A percentile compares a stretch with the other conserved stretches of the same genome.
These are phyloP conservation scores for Fusarium agapanthi DNA, from an alignment of 2,329 filamentous ascomycete genomes.

Conservation along the genomic window DNA sequence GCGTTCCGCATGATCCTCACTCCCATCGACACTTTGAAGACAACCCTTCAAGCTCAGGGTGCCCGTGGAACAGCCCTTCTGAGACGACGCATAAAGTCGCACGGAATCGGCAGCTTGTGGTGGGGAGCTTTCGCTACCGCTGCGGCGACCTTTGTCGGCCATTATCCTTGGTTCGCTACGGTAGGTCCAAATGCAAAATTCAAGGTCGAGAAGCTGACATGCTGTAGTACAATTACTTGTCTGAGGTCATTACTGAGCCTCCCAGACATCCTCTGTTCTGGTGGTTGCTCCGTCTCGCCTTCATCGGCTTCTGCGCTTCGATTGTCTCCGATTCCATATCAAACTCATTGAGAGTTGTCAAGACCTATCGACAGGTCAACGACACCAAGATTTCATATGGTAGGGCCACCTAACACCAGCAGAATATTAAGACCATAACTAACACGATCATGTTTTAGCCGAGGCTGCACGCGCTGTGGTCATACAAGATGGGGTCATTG, in stretches of 20 bases:
- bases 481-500: slow-evolving; percentile 51
- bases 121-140: slow-evolving; percentile 60
- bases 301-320: slow-evolving; percentile 53
- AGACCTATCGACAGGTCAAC: slow-evolving; percentile 61
- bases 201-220: no score
- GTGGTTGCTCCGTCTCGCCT: slow-evolving; percentile 54
- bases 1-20: slow-evolving; percentile 58
- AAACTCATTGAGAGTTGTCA: slow-evolving; percentile 58
- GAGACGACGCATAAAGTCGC: slow-evolving; percentile 53
- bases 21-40: slow-evolving; percentile 60
- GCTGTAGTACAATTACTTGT: slow-evolving; percentile 54
- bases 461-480: slow-evolving; percentile 54
- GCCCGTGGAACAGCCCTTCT: slow-evolving; percentile 53
- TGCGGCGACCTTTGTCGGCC: slow-evolving; percentile 58
- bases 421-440: background rate
- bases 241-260: slow-evolving; percentile 51
- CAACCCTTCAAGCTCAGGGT: slow-evolving; percentile 59
- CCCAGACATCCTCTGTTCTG: slow-evolving; percentile 50
- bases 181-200: slow-evolving; percentile 37
- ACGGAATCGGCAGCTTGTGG: slow-evolving; percentile 58
- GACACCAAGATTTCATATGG: slow-evolving; percentile 57
- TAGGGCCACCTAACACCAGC: slow-evolving; percentile 27
- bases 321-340: slow-evolving; percentile 57
- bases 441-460: slow-evolving; percentile 35
- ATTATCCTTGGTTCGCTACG: slow-evolving; percentile 61